Conservation (phyloP, 2,329 filamentous ascomycete species). For the Clonostachys rhizophaga region DNA sequence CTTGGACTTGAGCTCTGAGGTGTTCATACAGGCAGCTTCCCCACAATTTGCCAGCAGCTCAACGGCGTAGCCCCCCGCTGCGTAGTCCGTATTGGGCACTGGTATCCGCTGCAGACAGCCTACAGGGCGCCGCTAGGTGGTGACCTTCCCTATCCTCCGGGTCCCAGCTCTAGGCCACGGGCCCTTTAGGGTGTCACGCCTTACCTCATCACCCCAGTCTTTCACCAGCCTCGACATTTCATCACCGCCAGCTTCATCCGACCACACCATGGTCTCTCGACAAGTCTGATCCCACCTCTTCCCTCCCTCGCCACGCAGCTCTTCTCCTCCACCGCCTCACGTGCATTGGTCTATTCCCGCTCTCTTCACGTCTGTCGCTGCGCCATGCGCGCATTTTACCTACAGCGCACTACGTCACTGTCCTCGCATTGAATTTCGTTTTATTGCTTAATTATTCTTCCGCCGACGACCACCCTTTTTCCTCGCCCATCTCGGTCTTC, state of each 20-base stretch:
- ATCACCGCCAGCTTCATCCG: slow-evolving; percentile 1
- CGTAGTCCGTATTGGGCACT: not conserved
- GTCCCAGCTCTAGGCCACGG: not conserved
- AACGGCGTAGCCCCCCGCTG: not conserved
- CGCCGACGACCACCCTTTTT: not conserved
- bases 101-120: not conserved
- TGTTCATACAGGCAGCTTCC: too few relatives aligned
- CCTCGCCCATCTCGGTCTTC: too few relatives aligned
- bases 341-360: not conserved
- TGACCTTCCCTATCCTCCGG: too few relatives aligned
- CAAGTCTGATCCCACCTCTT: not conserved
- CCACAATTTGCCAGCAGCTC: too few relatives aligned
- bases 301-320: not conserved
- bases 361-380: not conserved
- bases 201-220: not conserved
- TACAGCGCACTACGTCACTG: not conserved
- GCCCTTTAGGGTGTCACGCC: not conserved
- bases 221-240: not conserved
- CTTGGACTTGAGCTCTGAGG: not conserved
- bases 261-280: not conserved
- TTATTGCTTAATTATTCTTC: not conserved
- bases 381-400: slow-evolving; percentile 3
- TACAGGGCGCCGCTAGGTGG: too few relatives aligned
- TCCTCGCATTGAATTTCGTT: not conserved
- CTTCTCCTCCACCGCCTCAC: not conserved